Evolutionary conservation across 225 moss, liverwort and hornwort species (phyloP).

Genomic region (Pseudoscleropodium purum): DNA sequence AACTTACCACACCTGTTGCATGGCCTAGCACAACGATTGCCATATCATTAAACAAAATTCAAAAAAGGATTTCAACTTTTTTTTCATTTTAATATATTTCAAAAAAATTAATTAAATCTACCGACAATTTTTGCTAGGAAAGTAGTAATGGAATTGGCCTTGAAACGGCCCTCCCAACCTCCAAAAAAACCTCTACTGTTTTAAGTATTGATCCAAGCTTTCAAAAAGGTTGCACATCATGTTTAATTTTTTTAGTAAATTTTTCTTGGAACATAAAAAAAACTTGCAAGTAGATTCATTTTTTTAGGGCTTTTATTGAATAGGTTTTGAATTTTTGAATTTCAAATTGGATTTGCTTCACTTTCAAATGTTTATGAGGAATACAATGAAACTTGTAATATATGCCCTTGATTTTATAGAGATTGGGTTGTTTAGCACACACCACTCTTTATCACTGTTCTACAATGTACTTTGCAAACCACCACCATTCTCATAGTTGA

Average conservation of each 20-base stretch:
- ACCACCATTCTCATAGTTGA: background rate
- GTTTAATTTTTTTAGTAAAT: background rate
- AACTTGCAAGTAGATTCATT: background rate
- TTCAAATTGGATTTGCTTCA: too few species aligned
- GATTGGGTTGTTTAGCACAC: background rate
- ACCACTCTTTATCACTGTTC: rapidly evolving
- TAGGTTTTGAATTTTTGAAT: background rate
- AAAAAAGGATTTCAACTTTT: too few species aligned
- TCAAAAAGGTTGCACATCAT: rapidly evolving
- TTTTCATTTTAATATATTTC: too few species aligned
- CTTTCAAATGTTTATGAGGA: rapidly evolving
- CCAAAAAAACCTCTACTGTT: too few species aligned
- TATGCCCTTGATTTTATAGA: rapidly evolving
- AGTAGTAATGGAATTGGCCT: too few species aligned
- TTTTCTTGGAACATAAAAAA: background rate
- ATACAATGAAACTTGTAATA: background rate
- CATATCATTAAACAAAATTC: too few species aligned
- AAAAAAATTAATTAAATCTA: too few species aligned
- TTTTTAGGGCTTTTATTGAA: background rate
- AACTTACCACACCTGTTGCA: too few species aligned
- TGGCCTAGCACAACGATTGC: too few species aligned
- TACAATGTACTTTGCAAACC: background rate
- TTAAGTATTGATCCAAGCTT: background rate
- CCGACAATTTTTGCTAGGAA: too few species aligned
- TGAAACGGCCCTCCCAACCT: too few species aligned